Evolutionary conservation across 441 rosid species (phyloP), one percentile per base, ranked within the genome.

Genomic region (Mallotus japonicus): DNA sequence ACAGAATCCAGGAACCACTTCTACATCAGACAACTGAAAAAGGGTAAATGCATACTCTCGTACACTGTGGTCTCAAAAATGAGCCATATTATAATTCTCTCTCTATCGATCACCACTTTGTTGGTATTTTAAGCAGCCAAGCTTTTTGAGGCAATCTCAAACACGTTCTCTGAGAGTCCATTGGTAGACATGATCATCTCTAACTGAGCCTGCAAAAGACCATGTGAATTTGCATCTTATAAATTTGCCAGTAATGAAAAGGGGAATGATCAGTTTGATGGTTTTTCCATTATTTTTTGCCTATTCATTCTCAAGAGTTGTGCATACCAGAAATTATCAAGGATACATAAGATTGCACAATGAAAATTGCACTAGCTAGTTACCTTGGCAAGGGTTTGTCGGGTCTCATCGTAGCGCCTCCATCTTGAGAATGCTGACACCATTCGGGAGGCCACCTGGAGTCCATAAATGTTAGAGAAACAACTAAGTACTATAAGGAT

Each of bases 371-470:
- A 34, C 8, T 20, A 17, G 56, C 62, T 50, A 65, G 32, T 77
- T 85, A 92, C 97, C 95, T 91, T 92, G 59, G 97, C 93, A 28
- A 89, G 89, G 65, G 75, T 81, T 86, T 92, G 97, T 49, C 99
- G 84, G 70, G 84, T 81, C 82, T 89, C 91, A 61, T 93, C 98
- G 3, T 83, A 95, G 54, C 97, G 97, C 87, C 68, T 93, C 99
- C 99, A 92, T 83, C 97, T 89, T 42, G 99, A 92, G 88, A 95
- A 91, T 63, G 98, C 95, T 47, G 99, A 91, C 44, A 92, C 97
- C 96, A 88, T 88, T 66, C 97, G 84, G 24, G 97, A 91, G 13
- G 98, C 99, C 79, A 92, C 97, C 97, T 94, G 83, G 34, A 78
- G 70, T 54, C 66, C 16, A 63, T 0, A 4, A 61, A 12, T 24